A percentile compares a stretch with the other conserved stretches of the same genome.
Conservation (phyloP, 352 stramenopile species). For the Vaucheria bursata region DNA sequence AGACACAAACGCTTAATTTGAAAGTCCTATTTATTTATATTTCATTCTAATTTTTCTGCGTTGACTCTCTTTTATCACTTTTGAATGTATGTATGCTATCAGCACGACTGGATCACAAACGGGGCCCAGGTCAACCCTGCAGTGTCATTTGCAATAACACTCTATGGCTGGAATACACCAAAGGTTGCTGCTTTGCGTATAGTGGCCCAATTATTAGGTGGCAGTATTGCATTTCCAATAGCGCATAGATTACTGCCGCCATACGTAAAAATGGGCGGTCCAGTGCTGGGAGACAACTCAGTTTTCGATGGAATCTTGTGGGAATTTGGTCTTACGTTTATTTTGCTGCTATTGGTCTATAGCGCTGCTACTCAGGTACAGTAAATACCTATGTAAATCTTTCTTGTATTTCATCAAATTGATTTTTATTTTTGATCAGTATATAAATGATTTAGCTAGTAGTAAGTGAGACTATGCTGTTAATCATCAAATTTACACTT, state of each 20-base stretch:
- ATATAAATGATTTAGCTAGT: not conserved
- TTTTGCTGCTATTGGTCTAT: conserved; percentile 42
- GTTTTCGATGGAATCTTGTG: conserved; percentile 20
- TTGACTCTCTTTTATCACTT: not conserved
- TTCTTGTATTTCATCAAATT: not conserved
- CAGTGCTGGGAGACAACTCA: conserved; percentile 15
- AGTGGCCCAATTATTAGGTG: conserved; percentile 36
- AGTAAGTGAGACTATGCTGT: too few relatives aligned
- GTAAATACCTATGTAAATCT: not conserved
- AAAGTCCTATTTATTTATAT: not conserved
- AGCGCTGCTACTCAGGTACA: conserved; percentile 43
- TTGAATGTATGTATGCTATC: too few relatives aligned
- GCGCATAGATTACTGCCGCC: conserved; percentile 30
- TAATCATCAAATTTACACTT: too few relatives aligned
- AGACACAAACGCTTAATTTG: not conserved
- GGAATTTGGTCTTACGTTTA: conserved; percentile 44
- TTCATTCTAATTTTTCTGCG: not conserved
- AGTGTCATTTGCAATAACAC: conserved; percentile 38
- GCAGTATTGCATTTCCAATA: conserved; percentile 42
- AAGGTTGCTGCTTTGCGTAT: conserved; percentile 36
- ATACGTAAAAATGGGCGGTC: conserved; percentile 44
- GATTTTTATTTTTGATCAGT: not conserved
- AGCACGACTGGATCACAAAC: conserved; percentile 42
- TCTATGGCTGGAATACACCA: conserved; percentile 42
- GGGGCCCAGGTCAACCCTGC: conserved; percentile 46